Evolutionary conservation across 371 early-diverging fungal genomes (phyloP).

Genomic region (Apophysomyces trapeziformis): DNA sequence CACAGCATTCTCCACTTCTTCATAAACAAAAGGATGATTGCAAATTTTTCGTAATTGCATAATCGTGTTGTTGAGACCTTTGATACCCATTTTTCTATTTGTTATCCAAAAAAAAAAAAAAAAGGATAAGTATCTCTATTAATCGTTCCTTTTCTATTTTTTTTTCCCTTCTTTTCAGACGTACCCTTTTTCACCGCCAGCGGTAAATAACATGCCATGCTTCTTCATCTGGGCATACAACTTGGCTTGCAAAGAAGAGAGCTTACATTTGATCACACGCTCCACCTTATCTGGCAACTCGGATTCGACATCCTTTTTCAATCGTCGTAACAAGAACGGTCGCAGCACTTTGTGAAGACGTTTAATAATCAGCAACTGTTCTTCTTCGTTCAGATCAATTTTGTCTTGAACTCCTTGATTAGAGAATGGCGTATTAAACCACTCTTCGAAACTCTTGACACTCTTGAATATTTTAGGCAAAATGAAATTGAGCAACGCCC

Average conservation of each 20-base stretch:
- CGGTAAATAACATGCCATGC: conserved; percentile 69
- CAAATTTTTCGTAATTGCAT: conserved; percentile 99
- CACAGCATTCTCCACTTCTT: conserved; percentile 87
- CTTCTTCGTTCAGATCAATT: conserved; percentile 95
- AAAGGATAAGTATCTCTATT: no score
- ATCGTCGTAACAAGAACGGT: conserved; percentile 95
- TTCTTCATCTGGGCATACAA: conserved; percentile 80
- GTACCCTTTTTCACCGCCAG: conserved; percentile 63
- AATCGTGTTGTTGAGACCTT: conserved; percentile 93
- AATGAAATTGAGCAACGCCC: conserved; percentile 98
- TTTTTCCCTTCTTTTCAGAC: conserved; percentile 15
- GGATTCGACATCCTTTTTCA: conserved; percentile 99
- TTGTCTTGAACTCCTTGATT: conserved; percentile 84
- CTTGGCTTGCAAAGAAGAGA: conserved; percentile 82
- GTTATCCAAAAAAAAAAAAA: no score
- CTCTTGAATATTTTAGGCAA: conserved; percentile 96
- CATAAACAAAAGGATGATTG: conserved; percentile 99
- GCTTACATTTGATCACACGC: conserved; percentile 90
- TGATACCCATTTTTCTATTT: conserved; percentile 60
- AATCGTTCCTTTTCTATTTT: conserved; percentile 2
- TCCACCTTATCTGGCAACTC: conserved; percentile 99
- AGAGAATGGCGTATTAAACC: conserved; percentile 97
- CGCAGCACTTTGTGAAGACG: conserved; percentile 95
- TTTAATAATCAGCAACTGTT: conserved; percentile 92
- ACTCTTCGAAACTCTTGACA: conserved; percentile 95